Conservation (phyloP, 768 basidiomycete genomes). For the Suillus plorans region DNA sequence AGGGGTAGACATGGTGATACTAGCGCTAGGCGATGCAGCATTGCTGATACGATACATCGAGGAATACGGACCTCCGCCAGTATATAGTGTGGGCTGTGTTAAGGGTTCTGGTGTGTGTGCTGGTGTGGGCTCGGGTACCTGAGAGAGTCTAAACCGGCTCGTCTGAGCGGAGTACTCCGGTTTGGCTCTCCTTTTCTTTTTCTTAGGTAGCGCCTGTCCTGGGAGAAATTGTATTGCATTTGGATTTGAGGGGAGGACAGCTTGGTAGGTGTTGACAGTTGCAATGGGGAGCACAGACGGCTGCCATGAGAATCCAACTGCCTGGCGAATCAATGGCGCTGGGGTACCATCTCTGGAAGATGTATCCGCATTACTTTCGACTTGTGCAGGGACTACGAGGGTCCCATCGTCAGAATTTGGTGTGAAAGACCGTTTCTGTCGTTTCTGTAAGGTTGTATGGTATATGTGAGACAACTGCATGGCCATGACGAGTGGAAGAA, state of each 20-base stretch:
- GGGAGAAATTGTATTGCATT: conserved; percentile 45
- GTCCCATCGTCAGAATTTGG: conserved; percentile 54
- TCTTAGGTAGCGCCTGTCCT: conserved; percentile 42
- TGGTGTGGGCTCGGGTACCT: conserved; percentile 4
- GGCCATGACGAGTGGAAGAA: neutral
- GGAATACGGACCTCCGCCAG: conserved; percentile 40
- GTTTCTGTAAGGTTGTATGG: conserved; percentile 31
- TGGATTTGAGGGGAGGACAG: conserved; percentile 21
- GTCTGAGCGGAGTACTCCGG: conserved; percentile 47
- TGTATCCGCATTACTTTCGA: conserved; percentile 40
- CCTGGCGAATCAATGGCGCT: conserved; percentile 56
- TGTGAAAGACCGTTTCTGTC: conserved; percentile 48
- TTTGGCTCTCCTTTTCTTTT: conserved; percentile 25
- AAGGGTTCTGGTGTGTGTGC: conserved; percentile 29
- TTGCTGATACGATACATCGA: conserved; percentile 36
- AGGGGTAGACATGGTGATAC: conserved; percentile 8
- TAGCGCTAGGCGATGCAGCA: conserved; percentile 6
- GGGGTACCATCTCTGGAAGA: conserved; percentile 43
- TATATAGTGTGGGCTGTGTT: conserved; percentile 27
- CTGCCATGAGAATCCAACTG: conserved; percentile 51
- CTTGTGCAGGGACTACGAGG: conserved; percentile 37
- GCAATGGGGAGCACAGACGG: conserved; percentile 24
- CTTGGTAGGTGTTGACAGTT: conserved; percentile 31
- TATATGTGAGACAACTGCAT: conserved; percentile 1
- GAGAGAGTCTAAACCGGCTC: conserved; percentile 45